Base-by-base conservation (phyloP, 2,329 filamentous ascomycete species). In the Chrysoporthe deuterocubensis region DNA sequence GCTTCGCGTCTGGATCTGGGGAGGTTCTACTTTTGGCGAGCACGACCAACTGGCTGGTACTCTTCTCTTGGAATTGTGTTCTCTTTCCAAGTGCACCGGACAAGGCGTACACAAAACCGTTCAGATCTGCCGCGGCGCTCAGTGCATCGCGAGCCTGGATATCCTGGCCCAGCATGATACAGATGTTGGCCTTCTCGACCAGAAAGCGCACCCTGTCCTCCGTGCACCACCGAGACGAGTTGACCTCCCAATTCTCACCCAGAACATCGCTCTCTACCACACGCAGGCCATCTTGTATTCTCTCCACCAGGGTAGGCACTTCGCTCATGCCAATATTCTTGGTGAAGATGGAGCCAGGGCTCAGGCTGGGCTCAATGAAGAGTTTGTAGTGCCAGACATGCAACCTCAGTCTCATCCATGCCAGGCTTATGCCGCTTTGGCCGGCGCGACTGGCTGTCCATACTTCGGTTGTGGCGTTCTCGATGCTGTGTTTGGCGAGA, bases 31-130 rank as follows among this genome's bases (percentile, higher is more conserved):
- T 97, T 77, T 89, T 93, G 0, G 96, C 96, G 42, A 98, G 82
- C 2, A 99, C 93, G 1, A 99, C 92, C 40, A 99, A 84, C 78
- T 99, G 96, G 73, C 93, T 97, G 70, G 89, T 89, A 73, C 90
- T 91, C 69, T 89, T 91, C 74, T 93, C 85, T 77, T 96, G 93
- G 67, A 89, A 96, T 72, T 87, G 91, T 1, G 93, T 96, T 69
- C 91, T 84, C 80, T 94, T 98, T 18, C 96, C 96, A 72, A 99
- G 79, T 32, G 92, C 88, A 48, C 96, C 96, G 0, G 93, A 96
- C 66, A 99, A 78, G 0, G 90, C 91, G 78, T 96, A 98, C 21
- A 88, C 84, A 68, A 99, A 92, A 0, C 87, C 86, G n/a, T 89
- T 90, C 46, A 87, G 80, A 57, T 81, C 80, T 0, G 89, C 86